phyloP scores from a whole-genome alignment of 1,284 basidiomycete genomes.

The Garcileccinum viscosum region DNA sequence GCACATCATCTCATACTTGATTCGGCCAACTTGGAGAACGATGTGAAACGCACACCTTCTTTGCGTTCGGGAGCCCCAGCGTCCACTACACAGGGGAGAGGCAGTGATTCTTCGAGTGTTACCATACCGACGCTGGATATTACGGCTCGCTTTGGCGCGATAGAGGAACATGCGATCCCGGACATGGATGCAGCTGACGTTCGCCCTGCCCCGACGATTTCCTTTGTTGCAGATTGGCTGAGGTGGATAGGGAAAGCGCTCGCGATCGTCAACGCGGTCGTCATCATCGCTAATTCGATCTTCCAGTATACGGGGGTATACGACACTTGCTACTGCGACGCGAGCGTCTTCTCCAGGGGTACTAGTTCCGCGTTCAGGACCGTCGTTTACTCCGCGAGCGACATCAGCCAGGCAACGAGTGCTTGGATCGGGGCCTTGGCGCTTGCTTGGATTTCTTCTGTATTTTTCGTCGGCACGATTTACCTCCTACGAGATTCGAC shows the following conservation, averaged over 20 bases:
- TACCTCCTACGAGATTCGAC: slow-evolving; percentile 27
- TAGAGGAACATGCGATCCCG: background rate
- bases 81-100: too few species aligned
- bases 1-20: slow-evolving; percentile 11
- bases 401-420: slow-evolving; percentile 6
- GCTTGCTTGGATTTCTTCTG: slow-evolving; percentile 14
- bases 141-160: background rate
- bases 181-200: background rate
- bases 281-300: slow-evolving; percentile 24
- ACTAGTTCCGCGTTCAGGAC: slow-evolving; percentile 15
- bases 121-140: background rate
- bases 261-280: slow-evolving; percentile 31
- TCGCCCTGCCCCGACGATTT: background rate
- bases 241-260: slow-evolving; percentile 33
- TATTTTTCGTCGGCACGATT: slow-evolving; percentile 25
- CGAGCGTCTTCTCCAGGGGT: slow-evolving; percentile 20
- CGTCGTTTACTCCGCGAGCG: background rate
- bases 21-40: slow-evolving; percentile 6
- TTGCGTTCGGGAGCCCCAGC: background rate
- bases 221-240: slow-evolving; percentile 18
- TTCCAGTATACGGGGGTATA: slow-evolving; percentile 31
- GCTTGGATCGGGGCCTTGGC: slow-evolving; percentile 29
- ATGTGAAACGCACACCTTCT: background rate
- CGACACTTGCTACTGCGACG: slow-evolving; percentile 31
- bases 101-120: background rate